Conservation (phyloP, 2,329 filamentous ascomycete genomes). For the Penicillium psychrosexuale region DNA sequence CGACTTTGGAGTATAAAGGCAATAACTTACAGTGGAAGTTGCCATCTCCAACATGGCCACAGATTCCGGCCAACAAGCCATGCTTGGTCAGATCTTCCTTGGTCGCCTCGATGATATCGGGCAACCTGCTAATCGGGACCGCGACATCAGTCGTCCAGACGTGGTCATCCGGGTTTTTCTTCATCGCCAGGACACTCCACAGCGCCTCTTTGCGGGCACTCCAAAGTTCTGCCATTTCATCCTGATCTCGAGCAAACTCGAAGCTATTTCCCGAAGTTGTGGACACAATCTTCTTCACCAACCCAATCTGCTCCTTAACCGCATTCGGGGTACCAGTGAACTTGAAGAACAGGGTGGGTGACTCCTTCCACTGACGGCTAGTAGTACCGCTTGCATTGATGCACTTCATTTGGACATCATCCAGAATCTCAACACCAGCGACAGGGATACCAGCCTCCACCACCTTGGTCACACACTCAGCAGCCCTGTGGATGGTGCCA, state of each 20-base stretch:
- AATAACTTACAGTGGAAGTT: constrained; percentile 62
- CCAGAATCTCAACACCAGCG: constrained; percentile 87
- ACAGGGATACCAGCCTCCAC: constrained; percentile 79
- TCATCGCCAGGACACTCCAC: constrained; percentile 68
- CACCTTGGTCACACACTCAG: constrained; percentile 74
- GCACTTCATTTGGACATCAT: constrained; percentile 82
- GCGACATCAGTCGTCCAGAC: constrained; percentile 82
- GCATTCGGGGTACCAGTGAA: constrained; percentile 63
- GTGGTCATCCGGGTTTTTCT: constrained; percentile 56
- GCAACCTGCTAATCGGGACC: constrained; percentile 68
- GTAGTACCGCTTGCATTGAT: constrained; percentile 55
- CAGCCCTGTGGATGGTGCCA: constrained; percentile 64
- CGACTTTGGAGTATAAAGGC: neutral
- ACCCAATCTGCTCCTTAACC: constrained; percentile 62
- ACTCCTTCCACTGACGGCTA: constrained; percentile 61
- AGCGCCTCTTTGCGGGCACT: constrained; percentile 71
- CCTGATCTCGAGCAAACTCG: constrained; percentile 63
- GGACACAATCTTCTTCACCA: constrained; percentile 59
- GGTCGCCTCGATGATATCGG: constrained; percentile 69
- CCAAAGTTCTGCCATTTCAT: constrained; percentile 70
- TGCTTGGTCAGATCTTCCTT: constrained; percentile 63
- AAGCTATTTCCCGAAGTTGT: constrained; percentile 57
- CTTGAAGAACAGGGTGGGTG: constrained; percentile 72
- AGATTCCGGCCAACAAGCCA: constrained; percentile 63
- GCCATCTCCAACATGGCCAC: constrained; percentile 71